Conservation (phyloP, 352 stramenopile species). For the Phytophthora pistaciae region DNA sequence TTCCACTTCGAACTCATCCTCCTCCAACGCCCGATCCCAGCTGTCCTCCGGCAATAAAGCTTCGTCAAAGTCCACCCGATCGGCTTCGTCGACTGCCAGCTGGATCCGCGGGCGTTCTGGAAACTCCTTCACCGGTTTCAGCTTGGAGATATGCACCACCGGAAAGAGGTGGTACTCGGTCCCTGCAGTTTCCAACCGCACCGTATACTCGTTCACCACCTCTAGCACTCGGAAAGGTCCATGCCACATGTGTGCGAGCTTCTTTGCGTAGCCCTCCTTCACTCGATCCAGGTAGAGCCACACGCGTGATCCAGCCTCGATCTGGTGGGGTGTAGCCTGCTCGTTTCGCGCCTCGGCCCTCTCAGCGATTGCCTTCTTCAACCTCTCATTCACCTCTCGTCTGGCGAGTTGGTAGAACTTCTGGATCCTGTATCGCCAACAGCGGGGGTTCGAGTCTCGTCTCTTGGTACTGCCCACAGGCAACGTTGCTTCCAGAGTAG, state of each 20-base stretch:
- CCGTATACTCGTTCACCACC: background rate
- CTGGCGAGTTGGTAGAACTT: too few species aligned
- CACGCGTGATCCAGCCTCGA: background rate
- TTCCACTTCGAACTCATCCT: background rate
- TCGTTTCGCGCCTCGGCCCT: too few species aligned
- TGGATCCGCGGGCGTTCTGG: background rate
- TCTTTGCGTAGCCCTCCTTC: background rate
- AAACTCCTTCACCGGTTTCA: background rate
- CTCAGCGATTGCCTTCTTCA: too few species aligned
- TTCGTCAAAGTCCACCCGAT: background rate
- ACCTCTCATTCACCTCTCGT: too few species aligned
- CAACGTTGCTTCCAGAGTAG: too few species aligned
- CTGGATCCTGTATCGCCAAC: too few species aligned
- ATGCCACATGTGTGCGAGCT: background rate
- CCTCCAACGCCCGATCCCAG: background rate
- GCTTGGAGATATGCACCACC: background rate
- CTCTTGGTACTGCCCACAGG: too few species aligned
- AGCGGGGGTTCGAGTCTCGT: too few species aligned
- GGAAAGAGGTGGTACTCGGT: background rate
- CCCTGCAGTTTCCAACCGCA: background rate
- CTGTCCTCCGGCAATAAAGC: background rate
- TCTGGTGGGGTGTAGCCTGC: too few species aligned
- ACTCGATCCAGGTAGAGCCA: background rate
- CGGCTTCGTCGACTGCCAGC: background rate
- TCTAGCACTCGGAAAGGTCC: background rate